Conservation (phyloP, 2,329 filamentous ascomycete species). For the Diaporthe capsici region DNA sequence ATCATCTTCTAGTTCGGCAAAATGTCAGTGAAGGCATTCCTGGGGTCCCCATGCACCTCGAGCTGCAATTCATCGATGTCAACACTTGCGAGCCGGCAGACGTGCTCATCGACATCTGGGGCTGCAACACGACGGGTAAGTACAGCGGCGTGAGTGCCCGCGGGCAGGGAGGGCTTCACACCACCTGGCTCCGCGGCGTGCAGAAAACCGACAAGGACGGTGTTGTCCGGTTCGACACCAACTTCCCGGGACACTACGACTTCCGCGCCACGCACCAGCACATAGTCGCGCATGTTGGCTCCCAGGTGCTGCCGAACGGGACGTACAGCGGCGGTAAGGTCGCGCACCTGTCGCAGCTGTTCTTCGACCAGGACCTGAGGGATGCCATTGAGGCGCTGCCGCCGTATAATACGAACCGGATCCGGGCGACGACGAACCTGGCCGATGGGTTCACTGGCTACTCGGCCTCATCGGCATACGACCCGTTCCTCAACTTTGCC, state of each 20-base stretch:
- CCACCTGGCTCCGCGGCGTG: slow-evolving; percentile 63
- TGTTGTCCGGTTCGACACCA: slow-evolving; percentile 63
- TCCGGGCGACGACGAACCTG: slow-evolving; percentile 49
- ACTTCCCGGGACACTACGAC: slow-evolving; percentile 60
- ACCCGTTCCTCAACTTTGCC: slow-evolving; percentile 66
- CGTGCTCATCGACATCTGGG: slow-evolving; percentile 62
- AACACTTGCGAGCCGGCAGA: slow-evolving; percentile 58
- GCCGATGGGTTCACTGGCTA: slow-evolving; percentile 49
- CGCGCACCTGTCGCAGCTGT: slow-evolving; percentile 57
- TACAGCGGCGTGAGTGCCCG: slow-evolving; percentile 55
- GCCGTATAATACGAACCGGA: slow-evolving; percentile 55
- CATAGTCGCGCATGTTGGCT: slow-evolving; percentile 55
- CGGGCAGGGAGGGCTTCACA: slow-evolving; percentile 48
- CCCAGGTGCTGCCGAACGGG: slow-evolving; percentile 52
- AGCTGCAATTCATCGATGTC: slow-evolving; percentile 62
- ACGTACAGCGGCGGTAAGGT: slow-evolving; percentile 50
- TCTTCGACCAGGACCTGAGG: slow-evolving; percentile 56
- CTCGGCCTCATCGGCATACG: slow-evolving; percentile 51
- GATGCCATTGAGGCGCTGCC: slow-evolving; percentile 52
- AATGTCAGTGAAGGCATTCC: slow-evolving; percentile 56
- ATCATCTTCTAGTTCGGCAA: slow-evolving; percentile 54
- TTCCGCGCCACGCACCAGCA: slow-evolving; percentile 60
- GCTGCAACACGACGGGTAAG: slow-evolving; percentile 61
- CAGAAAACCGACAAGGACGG: slow-evolving; percentile 61
- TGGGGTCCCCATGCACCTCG: slow-evolving; percentile 59